These are phyloP conservation scores for Cryptosporidium parvum DNA, from an alignment of 169 alveolate genomes.

Conservation along the genomic window DNA sequence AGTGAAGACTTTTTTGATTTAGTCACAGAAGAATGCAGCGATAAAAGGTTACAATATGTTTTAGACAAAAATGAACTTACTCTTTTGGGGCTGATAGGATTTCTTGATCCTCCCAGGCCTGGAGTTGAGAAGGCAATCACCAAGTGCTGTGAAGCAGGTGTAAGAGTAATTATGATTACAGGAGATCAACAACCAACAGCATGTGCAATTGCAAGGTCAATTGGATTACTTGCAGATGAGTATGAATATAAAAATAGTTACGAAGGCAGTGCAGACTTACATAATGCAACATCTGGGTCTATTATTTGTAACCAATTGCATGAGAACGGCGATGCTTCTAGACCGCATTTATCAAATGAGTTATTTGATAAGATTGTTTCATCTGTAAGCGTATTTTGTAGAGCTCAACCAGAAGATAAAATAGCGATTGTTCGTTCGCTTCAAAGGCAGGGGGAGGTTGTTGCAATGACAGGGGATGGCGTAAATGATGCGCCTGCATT, in stretches of 20 bases:
- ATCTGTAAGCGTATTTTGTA: constrained; percentile 85
- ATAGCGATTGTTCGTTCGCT: constrained; percentile 90
- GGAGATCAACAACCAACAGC: constrained; percentile 98
- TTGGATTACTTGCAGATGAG: constrained; percentile 84
- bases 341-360: constrained; percentile 83
- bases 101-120: constrained; percentile 96
- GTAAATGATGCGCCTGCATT: constrained; percentile 94
- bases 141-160: constrained; percentile 95
- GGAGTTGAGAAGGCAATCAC: constrained; percentile 98
- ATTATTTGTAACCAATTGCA: constrained; percentile 84
- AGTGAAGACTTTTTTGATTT: constrained; percentile 81
- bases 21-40: constrained; percentile 84
- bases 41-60: constrained; percentile 83
- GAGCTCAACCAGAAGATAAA: constrained; percentile 93
- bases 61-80: constrained; percentile 75
- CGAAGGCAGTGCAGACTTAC: constrained; percentile 24
- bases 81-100: constrained; percentile 88
- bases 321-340: constrained; percentile 82
- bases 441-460: constrained; percentile 90
- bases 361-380: constrained; percentile 84
- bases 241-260: not conserved
- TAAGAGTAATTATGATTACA: constrained; percentile 98
- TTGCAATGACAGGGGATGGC: constrained; percentile 94
- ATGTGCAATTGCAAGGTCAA: constrained; percentile 93
- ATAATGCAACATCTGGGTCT: constrained; percentile 44